Percentiles rank a stretch among this genome's conserved stretches.
phyloP scores from a whole-genome alignment of 495 filamentous ascomycete species.

The Peziza echinospora region DNA sequence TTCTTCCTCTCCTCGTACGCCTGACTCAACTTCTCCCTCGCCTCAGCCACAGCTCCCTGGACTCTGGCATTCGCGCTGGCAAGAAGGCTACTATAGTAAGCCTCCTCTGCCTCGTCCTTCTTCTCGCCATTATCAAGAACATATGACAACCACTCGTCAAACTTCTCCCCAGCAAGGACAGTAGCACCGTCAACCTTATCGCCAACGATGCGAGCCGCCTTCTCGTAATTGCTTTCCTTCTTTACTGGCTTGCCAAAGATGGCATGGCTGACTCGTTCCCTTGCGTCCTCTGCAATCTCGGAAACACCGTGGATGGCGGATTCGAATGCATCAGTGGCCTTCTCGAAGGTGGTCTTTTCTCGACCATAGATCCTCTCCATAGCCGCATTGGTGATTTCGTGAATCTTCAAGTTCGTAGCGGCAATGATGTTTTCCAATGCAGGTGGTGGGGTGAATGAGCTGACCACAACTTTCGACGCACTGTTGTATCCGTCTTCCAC shows the following conservation, averaged over 20 bases:
- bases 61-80: not conserved
- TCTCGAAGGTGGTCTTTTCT: conserved; percentile 30
- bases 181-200: conserved; percentile 13
- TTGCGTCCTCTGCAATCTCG: conserved; percentile 20
- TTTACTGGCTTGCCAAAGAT: conserved; percentile 22
- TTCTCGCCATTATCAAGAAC: conserved; percentile 1
- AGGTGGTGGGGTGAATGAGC: conserved; percentile 33
- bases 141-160: conserved; percentile 11
- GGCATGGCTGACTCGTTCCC: conserved; percentile 21
- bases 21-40: not conserved
- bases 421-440: conserved; percentile 37
- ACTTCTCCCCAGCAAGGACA: conserved; percentile 5
- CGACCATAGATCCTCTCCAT: conserved; percentile 39
- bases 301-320: conserved; percentile 23
- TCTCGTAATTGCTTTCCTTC: conserved; percentile 6
- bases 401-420: conserved; percentile 32
- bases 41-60: not conserved
- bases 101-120: not conserved
- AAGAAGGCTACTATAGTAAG: not conserved
- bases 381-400: conserved; percentile 37
- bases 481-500: conserved; percentile 21
- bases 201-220: conserved; percentile 6
- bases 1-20: not conserved
- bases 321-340: conserved; percentile 26
- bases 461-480: conserved; percentile 19